A percentile compares a stretch with the other conserved stretches of the same genome.
Evolutionary conservation across 192 early-diverging fungal genomes (phyloP).

Genomic region (Pilaira anomala): DNA sequence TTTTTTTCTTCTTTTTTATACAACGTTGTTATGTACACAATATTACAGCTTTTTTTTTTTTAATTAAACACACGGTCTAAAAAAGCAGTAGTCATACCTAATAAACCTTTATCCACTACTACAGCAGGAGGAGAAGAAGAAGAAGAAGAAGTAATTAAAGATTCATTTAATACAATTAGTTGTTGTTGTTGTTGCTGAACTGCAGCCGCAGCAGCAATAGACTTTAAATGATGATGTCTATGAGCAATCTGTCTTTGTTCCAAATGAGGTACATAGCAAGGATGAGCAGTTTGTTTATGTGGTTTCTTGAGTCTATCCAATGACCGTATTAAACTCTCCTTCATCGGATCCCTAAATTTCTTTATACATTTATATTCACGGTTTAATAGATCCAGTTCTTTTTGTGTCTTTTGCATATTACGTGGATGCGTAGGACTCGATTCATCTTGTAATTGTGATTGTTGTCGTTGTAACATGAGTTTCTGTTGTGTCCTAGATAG

Average conservation of each 20-base stretch:
- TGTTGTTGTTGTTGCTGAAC: no score
- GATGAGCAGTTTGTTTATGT: no score
- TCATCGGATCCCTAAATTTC: slow-evolving; percentile 42
- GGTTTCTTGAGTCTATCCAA: not conserved
- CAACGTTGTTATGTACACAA: not conserved
- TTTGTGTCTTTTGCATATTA: slow-evolving; percentile 36
- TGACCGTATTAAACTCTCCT: slow-evolving; percentile 36
- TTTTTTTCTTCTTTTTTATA: not conserved
- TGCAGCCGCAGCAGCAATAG: not conserved
- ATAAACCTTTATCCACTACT: no score
- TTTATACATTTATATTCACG: slow-evolving; percentile 36
- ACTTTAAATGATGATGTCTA: slow-evolving; percentile 1
- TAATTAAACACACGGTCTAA: slow-evolving; percentile 17
- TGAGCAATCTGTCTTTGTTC: slow-evolving; percentile 10
- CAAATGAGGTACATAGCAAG: slow-evolving; percentile 6
- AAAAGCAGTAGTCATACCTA: slow-evolving; percentile 14
- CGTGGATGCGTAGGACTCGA: slow-evolving; percentile 40
- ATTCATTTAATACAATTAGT: no score
- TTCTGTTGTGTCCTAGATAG: slow-evolving; percentile 49
- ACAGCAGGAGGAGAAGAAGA: no score
- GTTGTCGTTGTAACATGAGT: slow-evolving; percentile 38
- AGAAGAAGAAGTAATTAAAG: no score
- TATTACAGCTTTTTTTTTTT: not conserved
- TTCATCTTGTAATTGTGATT: slow-evolving; percentile 42
- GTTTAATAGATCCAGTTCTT: slow-evolving; percentile 39